Evolutionary conservation across 164 flowering plant genomes (phyloP).

Genomic region (Akebia trifoliata): DNA sequence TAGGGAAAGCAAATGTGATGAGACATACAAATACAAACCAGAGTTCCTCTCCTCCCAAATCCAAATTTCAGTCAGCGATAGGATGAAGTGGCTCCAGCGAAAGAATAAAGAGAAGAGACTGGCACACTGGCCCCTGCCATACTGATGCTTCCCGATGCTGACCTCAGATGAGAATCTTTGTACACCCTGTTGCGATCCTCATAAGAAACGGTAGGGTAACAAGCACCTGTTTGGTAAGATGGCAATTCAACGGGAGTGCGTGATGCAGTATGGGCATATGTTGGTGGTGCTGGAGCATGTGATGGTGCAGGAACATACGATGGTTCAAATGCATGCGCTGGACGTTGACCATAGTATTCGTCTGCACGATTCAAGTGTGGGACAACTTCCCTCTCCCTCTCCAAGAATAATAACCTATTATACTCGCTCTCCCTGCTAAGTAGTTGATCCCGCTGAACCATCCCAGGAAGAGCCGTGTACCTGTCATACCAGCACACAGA

Average conservation of each 20-base stretch:
- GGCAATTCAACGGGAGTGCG: neutral
- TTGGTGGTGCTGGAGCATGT: neutral
- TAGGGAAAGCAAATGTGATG: neutral
- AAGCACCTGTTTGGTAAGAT: neutral
- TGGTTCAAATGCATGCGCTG: neutral
- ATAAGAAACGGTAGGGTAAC: neutral
- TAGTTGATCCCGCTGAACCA: constrained; percentile 1
- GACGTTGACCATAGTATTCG: neutral
- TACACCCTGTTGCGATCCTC: constrained; percentile 1
- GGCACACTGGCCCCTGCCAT: neutral
- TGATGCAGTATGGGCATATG: neutral
- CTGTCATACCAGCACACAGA: constrained; percentile 8
- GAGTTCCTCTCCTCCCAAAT: neutral
- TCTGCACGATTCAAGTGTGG: neutral
- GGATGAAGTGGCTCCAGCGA: constrained; percentile 10
- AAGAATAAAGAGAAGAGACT: constrained; percentile 3
- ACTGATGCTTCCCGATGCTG: neutral
- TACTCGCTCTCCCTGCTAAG: constrained; percentile 2
- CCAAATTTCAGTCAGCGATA: constrained; percentile 1
- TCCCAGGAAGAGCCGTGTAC: constrained; percentile 10
- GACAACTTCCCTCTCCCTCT: neutral
- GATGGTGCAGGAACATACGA: neutral
- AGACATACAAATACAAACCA: neutral
- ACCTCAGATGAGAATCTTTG: neutral
- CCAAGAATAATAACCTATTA: neutral